Evolutionary conservation across 2,329 filamentous ascomycete species (phyloP), one percentile per base, ranked within the genome.

Genomic region (Hymenoscyphus linearis): DNA sequence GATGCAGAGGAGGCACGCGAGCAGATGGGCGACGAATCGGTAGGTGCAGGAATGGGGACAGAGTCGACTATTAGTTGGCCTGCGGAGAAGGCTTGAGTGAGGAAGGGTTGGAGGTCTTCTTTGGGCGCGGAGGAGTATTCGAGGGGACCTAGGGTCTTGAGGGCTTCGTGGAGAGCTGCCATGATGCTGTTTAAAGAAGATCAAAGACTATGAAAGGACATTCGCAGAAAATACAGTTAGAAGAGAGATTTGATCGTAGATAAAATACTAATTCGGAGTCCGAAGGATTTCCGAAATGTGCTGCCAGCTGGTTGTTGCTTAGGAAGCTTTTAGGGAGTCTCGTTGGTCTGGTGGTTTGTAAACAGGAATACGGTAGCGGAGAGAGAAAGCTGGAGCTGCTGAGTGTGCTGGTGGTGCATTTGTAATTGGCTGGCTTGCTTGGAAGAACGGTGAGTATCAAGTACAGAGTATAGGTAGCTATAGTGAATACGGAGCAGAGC

Each of bases 21-120:
- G 47, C 85, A 84, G 12, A 79, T 75, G 5, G 78, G 81, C 65
- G 73, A 79, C 71, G 71, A 75, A 66, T 66, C 72, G 69, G 77
- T 77, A 72, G 74, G 76, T 2, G 80, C 75, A 12, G 80, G 72
- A 27, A 78, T 79, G 3, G 91, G 91, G 1, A 96, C 83, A 5
- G 91, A 93, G 70, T 93, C 89, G 68, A 89, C 78, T 60, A 96
- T 82, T 18, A 87, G 78, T 69, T 91, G 87, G 22, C 85, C 85
- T 63, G 88, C 81, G 31, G 76, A 76, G 72, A 93, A 89, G 62
- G 88, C 84, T 50, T 80, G 76, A 60, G 76, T 70, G 50, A 89
- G 74, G 70, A 85, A 86, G 7, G 76, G 68, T 22, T 79, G 75
- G 47, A 87, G 79, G 61, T 80, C 76, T 54, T 83, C 76, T 26